Percentiles rank a stretch among this genome's conserved stretches.
Conservation (phyloP, 202 grass and related monocot species). For the Schoenoplectus tabernaemontani region DNA sequence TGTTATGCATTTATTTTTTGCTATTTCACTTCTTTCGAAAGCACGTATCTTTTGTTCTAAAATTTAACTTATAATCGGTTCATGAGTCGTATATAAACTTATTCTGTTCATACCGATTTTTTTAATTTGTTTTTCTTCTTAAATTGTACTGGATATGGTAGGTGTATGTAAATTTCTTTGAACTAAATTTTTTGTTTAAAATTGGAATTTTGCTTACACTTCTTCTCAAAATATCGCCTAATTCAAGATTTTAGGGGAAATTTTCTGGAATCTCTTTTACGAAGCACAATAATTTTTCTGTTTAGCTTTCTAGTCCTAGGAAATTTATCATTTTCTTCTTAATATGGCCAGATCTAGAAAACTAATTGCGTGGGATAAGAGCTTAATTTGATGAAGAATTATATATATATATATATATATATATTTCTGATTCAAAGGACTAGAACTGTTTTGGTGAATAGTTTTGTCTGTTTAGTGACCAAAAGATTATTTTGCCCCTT, state of each 20-base stretch:
- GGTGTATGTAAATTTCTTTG: not conserved
- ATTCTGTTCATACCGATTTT: not conserved
- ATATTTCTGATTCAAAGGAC: not conserved
- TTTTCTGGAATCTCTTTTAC: not conserved
- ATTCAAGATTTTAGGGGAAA: not conserved
- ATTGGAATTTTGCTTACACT: not conserved
- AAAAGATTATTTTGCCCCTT: not conserved
- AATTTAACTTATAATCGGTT: not conserved
- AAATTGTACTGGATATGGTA: not conserved
- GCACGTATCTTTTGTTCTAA: not conserved
- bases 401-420: not conserved
- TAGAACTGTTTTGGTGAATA: not conserved
- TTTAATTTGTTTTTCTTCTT: not conserved
- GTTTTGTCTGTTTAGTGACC: not conserved
- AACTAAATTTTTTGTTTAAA: not conserved
- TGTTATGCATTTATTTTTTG: not conserved
- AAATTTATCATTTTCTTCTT: not conserved
- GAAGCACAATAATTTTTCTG: not conserved
- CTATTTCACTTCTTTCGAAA: not conserved
- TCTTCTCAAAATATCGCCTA: not conserved
- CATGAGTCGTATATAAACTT: not conserved
- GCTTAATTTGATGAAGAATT: not conserved
- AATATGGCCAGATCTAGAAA: not conserved
- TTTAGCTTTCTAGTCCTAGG: not conserved
- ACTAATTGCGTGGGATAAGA: not conserved